Conservation (phyloP, 2,329 filamentous ascomycete genomes). For the Ophiostoma australiae region DNA sequence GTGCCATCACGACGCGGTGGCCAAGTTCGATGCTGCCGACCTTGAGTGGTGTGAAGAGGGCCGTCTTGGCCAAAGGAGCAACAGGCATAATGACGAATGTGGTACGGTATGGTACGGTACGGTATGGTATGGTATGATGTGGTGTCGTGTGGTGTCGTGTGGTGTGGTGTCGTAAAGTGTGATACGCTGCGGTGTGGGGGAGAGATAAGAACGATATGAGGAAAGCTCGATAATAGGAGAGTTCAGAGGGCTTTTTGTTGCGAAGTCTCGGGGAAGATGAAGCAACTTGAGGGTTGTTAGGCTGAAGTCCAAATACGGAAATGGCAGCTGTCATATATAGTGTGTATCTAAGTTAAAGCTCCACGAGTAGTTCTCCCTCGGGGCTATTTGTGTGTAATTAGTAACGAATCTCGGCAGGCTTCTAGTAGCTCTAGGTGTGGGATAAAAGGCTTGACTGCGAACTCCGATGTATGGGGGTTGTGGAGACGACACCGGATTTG, state of each 20-base stretch:
- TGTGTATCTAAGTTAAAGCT: not conserved
- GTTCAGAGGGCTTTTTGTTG: not conserved
- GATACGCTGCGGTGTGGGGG: not conserved
- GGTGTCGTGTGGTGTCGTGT: not conserved
- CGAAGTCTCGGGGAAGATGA: not conserved
- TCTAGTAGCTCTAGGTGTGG: not conserved
- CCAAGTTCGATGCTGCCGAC: slow-evolving; percentile 43
- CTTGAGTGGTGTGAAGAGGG: slow-evolving; percentile 36
- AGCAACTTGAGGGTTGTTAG: too few relatives aligned
- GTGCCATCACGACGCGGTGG: slow-evolving; percentile 43
- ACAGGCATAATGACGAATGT: not conserved
- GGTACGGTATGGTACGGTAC: not conserved
- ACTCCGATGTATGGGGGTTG: not conserved
- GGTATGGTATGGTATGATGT: not conserved
- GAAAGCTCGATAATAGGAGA: not conserved
- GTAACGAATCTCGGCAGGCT: not conserved
- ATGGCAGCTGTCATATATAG: slow-evolving; percentile 10
- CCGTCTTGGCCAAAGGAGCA: slow-evolving; percentile 15
- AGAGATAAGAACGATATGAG: not conserved
- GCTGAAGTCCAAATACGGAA: slow-evolving; percentile 7
- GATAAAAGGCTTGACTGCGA: not conserved
- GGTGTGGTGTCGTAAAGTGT: not conserved
- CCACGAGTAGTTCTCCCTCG: not conserved
- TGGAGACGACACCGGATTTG: not conserved
- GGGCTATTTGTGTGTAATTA: not conserved